These are phyloP conservation scores for Punica granatum DNA, from an alignment of 345 rosid species.

Conservation along the genomic window DNA sequence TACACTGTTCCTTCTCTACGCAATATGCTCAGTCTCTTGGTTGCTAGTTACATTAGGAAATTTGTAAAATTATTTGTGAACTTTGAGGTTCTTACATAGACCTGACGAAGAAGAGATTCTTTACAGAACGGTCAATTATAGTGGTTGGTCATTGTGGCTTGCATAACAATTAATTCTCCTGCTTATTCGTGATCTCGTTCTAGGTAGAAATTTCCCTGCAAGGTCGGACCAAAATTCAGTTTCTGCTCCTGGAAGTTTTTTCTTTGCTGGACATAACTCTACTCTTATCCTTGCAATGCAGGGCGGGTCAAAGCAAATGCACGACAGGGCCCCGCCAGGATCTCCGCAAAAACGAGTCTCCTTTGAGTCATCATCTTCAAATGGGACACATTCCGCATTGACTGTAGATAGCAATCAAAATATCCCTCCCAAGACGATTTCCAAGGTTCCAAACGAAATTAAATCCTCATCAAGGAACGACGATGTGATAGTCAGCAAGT, in stretches of 20 bases:
- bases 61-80: not conserved
- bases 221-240: not conserved
- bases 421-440: slow-evolving; percentile 23
- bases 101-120: not conserved
- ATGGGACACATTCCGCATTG: slow-evolving; percentile 25
- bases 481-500: slow-evolving; percentile 10
- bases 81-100: not conserved
- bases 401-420: slow-evolving; percentile 24
- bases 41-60: not conserved
- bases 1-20: not conserved
- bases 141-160: not conserved
- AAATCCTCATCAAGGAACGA: slow-evolving; percentile 21
- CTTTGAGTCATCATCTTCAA: slow-evolving; percentile 27
- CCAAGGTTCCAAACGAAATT: slow-evolving; percentile 24
- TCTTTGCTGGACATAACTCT: not conserved
- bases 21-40: not conserved
- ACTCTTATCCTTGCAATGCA: slow-evolving; percentile 11
- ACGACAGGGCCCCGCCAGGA: slow-evolving; percentile 28
- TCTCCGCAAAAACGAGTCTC: slow-evolving; percentile 26
- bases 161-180: not conserved
- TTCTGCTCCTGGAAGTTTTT: not conserved
- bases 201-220: not conserved
- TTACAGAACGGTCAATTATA: not conserved
- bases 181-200: not conserved
- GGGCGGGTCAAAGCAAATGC: slow-evolving; percentile 66